Conservation (phyloP, 2,329 filamentous ascomycete genomes). For the Parastagonospora avenae region DNA sequence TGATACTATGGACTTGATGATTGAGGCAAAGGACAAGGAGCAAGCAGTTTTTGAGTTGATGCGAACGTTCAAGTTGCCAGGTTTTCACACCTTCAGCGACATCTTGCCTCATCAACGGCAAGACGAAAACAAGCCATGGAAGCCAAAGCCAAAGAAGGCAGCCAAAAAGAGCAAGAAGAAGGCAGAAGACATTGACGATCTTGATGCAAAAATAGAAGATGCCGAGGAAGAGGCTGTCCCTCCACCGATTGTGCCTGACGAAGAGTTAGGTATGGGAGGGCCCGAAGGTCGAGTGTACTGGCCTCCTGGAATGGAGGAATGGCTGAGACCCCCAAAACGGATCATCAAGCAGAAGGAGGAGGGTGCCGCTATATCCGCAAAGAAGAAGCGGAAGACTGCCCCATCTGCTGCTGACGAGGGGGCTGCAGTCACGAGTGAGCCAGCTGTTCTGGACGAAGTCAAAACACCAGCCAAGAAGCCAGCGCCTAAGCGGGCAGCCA, state of each 20-base stretch:
- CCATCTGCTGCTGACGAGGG: constrained; percentile 20
- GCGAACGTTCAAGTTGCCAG: constrained; percentile 83
- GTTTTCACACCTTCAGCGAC: constrained; percentile 75
- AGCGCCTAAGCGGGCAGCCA: constrained; percentile 29
- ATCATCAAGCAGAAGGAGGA: constrained; percentile 63
- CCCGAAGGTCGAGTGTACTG: constrained; percentile 83
- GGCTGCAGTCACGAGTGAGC: constrained; percentile 28
- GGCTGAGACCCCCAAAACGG: constrained; percentile 80
- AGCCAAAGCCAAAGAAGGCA: constrained; percentile 47
- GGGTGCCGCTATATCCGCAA: constrained; percentile 32
- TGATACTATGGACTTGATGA: constrained; percentile 93
- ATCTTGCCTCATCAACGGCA: constrained; percentile 76
- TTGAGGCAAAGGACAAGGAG: constrained; percentile 97
- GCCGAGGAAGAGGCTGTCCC: constrained; percentile 43
- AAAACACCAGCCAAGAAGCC: constrained; percentile 48
- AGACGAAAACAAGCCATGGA: constrained; percentile 69
- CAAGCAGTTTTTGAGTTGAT: constrained; percentile 95
- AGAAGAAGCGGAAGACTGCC: constrained; percentile 39
- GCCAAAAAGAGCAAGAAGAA: constrained; percentile 55
- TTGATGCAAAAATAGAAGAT: constrained; percentile 52
- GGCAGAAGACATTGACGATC: constrained; percentile 40
- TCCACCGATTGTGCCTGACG: constrained; percentile 59
- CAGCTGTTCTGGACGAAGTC: constrained; percentile 38
- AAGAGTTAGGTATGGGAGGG: constrained; percentile 86
- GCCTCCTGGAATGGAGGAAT: constrained; percentile 88